Base-by-base conservation (phyloP, 495 filamentous ascomycete species). In the Aspergillus hancockii region DNA sequence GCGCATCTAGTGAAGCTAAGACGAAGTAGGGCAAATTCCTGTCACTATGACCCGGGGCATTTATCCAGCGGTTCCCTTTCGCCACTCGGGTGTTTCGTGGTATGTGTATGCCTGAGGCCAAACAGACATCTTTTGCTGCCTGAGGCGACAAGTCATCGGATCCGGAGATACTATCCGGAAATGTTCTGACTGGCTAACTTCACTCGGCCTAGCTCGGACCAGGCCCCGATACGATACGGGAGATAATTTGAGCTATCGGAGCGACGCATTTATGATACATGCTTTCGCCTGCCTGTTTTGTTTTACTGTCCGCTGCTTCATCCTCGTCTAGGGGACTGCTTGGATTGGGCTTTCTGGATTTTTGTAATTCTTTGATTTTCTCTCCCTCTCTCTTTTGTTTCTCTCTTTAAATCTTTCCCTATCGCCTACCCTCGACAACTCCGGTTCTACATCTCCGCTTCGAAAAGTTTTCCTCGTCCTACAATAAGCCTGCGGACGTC, bases 1-100 rank as follows among this genome's bases (percentile, higher is more conserved):
- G n/a, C n/a, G n/a, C n/a, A 53, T 53, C 12, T 14, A 41, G 16
- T 47, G 21, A 40, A 53, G 51, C 51, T 53, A 53, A 53, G 23
- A 47, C 43, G 43, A 47, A 47, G 49, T 32, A 50, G 47, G 47
- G 45, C 45, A 8, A n/a, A n/a, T 12, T 45, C 41, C 41, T 45
- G n/a, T 21, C 41, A n/a, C 41, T 36, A 7, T n/a, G n/a, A n/a
- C n/a, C n/a, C 38, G 2, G 10, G 38, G 16, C 38, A 41, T 41
- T n/a, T n/a, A n/a, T 47, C 43, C 19, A 47, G 21, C 43, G 43
- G 43, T 14, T 47, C 43, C 7, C 16, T 8, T 22, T 3, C n/a
- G 19, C 18, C 28, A 36, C 49, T 51, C 19, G 49, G 14, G 22
- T 8, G 49, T 21, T 52, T 32, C n/a, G 28, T 34, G n/a, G n/a